Base-by-base conservation (phyloP, 768 basidiomycete species). In the Cyathus striatus region DNA sequence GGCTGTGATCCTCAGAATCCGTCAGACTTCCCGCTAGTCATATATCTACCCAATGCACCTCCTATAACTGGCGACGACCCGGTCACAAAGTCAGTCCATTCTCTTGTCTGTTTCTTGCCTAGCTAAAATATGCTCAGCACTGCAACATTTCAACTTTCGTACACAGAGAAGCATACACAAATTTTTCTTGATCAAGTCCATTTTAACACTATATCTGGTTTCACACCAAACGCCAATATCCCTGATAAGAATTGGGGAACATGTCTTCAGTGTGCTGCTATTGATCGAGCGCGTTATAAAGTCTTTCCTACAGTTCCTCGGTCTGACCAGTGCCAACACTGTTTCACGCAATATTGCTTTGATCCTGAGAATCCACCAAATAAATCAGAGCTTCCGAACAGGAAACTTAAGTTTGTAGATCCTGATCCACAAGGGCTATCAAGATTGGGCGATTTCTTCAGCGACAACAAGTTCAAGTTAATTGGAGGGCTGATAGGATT, bases 11-110 rank as follows among this genome's bases (percentile, higher is more conserved):
- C 80, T 3, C 56, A 71, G 36, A 58, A 21, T 3, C 72, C 80
- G 12, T 61, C 76, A 1, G 75, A 77, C 44, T 84, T 72, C 48
- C 87, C 87, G 0, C 49, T 90, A 16, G 61, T 90, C 30, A 73
- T 90, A 33, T 89, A 86, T 53, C 66, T 90, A 5, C 89, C 90
- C 5, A 87, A 84, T 56, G 72, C 85, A 23, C 85, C 87, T n/a
- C 83, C 83, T 3, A 50, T 80, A 16, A 70, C 69, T 42, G 83
- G 82, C 18, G 71, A 68, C 44, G 56, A 73, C 43, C 83, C 86
- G 10, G 74, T 80, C 16, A 70, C 79, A n/a, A 81, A 88, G 85
- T 85, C 59, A 48, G 64, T 46, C 14, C 16, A 13, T 17, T 24
- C 21, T 12, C 24, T 23, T 4, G 21, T 13, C 22, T 26, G 12